Percentiles rank a stretch among this genome's conserved stretches.
Conservation (phyloP, 495 filamentous ascomycete species). For the Peziza echinospora region DNA sequence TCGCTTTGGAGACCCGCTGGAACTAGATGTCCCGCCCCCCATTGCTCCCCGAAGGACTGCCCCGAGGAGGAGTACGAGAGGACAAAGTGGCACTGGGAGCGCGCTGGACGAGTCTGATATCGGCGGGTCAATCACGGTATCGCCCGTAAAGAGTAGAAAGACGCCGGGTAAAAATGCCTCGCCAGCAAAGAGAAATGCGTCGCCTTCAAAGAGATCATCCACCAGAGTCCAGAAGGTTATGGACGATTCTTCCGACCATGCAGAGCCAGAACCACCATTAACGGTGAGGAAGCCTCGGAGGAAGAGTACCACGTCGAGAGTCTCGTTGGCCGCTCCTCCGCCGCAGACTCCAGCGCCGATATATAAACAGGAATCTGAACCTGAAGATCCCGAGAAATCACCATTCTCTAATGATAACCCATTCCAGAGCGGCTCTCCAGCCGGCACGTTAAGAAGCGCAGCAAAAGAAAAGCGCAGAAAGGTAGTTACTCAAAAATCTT, state of each 20-base stretch:
- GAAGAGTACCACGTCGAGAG: constrained; percentile 17
- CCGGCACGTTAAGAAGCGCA: too few species aligned
- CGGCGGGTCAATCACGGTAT: neutral
- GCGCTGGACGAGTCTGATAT: neutral
- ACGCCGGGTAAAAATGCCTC: too few species aligned
- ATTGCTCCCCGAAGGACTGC: too few species aligned
- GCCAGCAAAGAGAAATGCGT: constrained; percentile 5
- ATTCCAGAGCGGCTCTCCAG: constrained; percentile 56
- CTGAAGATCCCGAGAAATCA: constrained; percentile 23
- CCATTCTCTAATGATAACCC: constrained; percentile 78
- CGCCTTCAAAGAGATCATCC: constrained; percentile 22
- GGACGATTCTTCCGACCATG: constrained; percentile 26
- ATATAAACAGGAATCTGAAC: constrained; percentile 19
- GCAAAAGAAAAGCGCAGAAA: too few species aligned
- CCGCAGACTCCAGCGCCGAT: constrained; percentile 1
- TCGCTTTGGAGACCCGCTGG: neutral
- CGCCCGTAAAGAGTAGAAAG: neutral
- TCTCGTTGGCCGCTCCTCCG: constrained; percentile 8
- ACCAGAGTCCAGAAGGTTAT: constrained; percentile 34
- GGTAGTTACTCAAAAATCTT: too few species aligned
- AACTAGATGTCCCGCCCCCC: too few species aligned
- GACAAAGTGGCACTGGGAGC: neutral
- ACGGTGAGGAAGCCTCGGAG: constrained; percentile 30
- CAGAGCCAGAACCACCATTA: constrained; percentile 21
- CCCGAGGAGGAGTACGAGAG: neutral